Conservation (phyloP, 768 basidiomycete species). For the Podaxis mareebaensis region DNA sequence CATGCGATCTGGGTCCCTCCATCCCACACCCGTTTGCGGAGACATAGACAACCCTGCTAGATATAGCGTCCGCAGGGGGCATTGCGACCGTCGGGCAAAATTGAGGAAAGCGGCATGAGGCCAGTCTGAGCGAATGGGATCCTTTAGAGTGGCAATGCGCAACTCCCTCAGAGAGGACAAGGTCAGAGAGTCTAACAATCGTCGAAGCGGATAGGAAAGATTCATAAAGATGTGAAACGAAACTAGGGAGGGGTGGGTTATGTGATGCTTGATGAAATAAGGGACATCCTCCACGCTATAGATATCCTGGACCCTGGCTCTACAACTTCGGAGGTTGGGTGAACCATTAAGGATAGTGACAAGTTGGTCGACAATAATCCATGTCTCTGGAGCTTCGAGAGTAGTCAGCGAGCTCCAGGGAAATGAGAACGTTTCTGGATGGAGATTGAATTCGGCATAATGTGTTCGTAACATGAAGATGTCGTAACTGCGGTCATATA, state of each 20-base stretch:
- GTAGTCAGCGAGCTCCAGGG: slow-evolving; percentile 10
- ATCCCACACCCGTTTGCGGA: neutral
- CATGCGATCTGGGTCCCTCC: neutral
- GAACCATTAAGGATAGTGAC: slow-evolving; percentile 7
- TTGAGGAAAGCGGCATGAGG: neutral
- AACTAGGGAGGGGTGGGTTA: neutral
- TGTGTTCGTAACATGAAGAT: slow-evolving; percentile 3
- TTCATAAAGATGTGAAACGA: neutral
- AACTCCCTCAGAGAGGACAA: neutral
- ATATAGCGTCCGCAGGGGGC: neutral
- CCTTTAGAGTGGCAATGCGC: neutral
- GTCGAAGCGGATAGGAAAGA: neutral
- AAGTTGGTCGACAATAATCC: slow-evolving; percentile 8
- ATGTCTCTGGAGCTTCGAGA: slow-evolving; percentile 2
- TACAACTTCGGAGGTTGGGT: slow-evolving; percentile 6
- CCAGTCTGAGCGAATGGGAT: slow-evolving; percentile 7
- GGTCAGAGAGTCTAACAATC: neutral
- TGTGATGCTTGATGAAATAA: neutral
- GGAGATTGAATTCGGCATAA: slow-evolving; percentile 5
- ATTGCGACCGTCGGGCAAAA: neutral
- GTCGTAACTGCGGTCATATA: slow-evolving; percentile 3
- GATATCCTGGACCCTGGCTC: slow-evolving; percentile 2
- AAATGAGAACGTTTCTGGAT: slow-evolving; percentile 1
- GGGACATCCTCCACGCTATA: neutral
- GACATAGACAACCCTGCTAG: slow-evolving; percentile 7